A percentile compares a stretch with the other conserved stretches of the same genome.
These are phyloP conservation scores for Hanseniaspora occidentalis DNA, from an alignment of 805 yeast genomes.

Conservation along the genomic window DNA sequence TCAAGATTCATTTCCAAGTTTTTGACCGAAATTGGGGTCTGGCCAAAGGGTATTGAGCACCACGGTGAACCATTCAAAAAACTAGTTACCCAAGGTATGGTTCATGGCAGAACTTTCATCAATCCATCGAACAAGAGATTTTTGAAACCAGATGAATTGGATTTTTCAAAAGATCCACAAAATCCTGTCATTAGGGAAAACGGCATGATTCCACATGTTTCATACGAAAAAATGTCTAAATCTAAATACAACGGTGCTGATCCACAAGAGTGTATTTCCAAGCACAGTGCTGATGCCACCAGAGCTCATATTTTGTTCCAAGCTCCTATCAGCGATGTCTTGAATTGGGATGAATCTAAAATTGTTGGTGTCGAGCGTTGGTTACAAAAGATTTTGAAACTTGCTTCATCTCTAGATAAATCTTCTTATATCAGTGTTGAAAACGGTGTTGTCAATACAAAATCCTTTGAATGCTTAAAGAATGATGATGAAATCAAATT, in stretches of 20 bases:
- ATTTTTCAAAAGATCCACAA: conserved; percentile 23
- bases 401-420: conserved; percentile 4
- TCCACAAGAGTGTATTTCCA: conserved; percentile 60
- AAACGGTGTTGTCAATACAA: neutral
- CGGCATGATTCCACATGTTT: conserved; percentile 38
- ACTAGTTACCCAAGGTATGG: conserved; percentile 95
- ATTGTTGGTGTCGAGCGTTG: conserved; percentile 84
- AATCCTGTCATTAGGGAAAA: conserved; percentile 37
- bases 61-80: conserved; percentile 72
- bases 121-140: conserved; percentile 66
- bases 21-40: conserved; percentile 48
- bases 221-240: conserved; percentile 92
- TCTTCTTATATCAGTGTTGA: neutral
- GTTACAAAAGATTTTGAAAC: conserved; percentile 45
- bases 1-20: conserved; percentile 80
- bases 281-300: conserved; percentile 87
- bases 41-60: conserved; percentile 41
- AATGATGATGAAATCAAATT: conserved; percentile 38
- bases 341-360: conserved; percentile 84
- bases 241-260: conserved; percentile 93
- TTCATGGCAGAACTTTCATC: conserved; percentile 74
- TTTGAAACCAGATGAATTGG: conserved; percentile 68
- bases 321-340: conserved; percentile 72
- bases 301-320: conserved; percentile 88
- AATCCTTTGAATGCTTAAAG: conserved; percentile 3